Conservation (phyloP, 306 rosid species). For the Cercis canadensis region DNA sequence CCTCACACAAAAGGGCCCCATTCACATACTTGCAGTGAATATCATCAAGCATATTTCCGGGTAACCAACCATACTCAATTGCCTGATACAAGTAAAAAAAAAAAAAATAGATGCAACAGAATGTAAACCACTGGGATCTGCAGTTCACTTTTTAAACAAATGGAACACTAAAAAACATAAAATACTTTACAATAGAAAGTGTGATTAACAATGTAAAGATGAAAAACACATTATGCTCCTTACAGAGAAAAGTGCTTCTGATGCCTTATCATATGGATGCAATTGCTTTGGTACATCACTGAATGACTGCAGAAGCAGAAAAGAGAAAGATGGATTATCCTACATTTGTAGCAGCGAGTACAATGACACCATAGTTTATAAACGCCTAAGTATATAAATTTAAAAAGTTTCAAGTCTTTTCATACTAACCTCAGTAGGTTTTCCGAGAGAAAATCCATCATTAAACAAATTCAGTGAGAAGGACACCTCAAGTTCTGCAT, state of each 20-base stretch:
- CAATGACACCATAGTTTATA: neutral
- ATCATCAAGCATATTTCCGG: conserved; percentile 69
- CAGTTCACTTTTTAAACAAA: neutral
- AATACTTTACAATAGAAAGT: neutral
- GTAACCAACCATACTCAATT: conserved; percentile 74
- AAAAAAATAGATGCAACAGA: neutral
- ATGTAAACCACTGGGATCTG: neutral
- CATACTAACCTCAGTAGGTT: conserved; percentile 44
- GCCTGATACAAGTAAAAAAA: conserved; percentile 45
- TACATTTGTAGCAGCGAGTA: conserved; percentile 5
- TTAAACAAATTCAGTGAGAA: conserved; percentile 45
- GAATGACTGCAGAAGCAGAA: conserved; percentile 35
- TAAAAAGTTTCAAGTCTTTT: neutral
- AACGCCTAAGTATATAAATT: neutral
- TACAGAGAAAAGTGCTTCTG: conserved; percentile 47
- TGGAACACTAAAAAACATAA: neutral
- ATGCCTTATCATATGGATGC: conserved; percentile 45
- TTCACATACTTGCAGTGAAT: conserved; percentile 71
- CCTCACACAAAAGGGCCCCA: conserved; percentile 74
- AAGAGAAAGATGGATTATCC: neutral
- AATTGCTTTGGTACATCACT: conserved; percentile 34
- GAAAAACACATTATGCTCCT: conserved; percentile 20
- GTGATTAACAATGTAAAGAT: neutral
- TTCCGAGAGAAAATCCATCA: conserved; percentile 48
- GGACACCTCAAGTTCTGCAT: conserved; percentile 52